phyloP scores from a whole-genome alignment of 2,329 filamentous ascomycete genomes.

The Apiospora malaysiana region DNA sequence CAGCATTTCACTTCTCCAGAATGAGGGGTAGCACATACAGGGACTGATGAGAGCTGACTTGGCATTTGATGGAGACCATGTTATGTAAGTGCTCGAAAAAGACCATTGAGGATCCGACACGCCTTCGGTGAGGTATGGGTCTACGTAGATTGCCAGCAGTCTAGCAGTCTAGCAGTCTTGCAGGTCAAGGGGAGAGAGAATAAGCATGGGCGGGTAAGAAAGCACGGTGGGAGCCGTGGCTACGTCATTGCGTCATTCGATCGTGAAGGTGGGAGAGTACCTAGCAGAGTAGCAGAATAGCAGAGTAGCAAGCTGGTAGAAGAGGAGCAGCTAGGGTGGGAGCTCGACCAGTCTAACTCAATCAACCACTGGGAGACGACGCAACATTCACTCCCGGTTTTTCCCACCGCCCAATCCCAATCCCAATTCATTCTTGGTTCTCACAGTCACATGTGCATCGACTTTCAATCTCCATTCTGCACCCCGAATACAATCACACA shows the following conservation, averaged over 20 bases:
- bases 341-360: slow-evolving; percentile 3
- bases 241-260: slow-evolving; percentile 15
- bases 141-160: too few relatives aligned
- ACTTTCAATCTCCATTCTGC: background rate
- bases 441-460: slow-evolving; percentile 16
- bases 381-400: slow-evolving; percentile 11
- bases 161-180: too few relatives aligned
- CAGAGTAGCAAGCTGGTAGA: background rate
- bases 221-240: slow-evolving; percentile 7
- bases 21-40: too few relatives aligned
- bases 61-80: background rate
- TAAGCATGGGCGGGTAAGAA: slow-evolving; percentile 17
- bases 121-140: background rate
- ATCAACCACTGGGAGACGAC: background rate
- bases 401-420: background rate
- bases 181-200: background rate
- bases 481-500: slow-evolving; percentile 6
- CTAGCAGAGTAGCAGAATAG: background rate
- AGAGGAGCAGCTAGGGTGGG: slow-evolving; percentile 10
- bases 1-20: too few relatives aligned
- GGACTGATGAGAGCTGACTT: background rate
- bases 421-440: background rate
- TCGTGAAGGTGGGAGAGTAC: background rate
- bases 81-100: background rate
- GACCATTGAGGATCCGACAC: background rate